Conservation (phyloP, 1,284 basidiomycete genomes). For the Flammula alnicola region DNA sequence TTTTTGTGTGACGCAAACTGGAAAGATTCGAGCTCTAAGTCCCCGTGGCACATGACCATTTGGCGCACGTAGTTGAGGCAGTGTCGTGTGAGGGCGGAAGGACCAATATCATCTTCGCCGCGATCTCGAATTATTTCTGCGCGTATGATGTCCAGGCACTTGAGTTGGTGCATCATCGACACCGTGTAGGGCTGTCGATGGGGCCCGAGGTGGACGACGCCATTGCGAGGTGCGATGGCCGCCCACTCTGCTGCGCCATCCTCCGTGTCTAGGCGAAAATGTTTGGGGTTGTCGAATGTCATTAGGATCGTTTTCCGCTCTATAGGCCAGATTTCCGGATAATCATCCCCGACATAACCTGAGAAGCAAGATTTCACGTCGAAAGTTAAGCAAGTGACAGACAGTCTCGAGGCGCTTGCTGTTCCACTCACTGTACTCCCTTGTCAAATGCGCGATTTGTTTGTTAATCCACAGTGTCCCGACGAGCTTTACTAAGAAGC, state of each 20-base stretch:
- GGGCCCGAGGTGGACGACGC: slow-evolving; percentile 31
- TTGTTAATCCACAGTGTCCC: slow-evolving; percentile 27
- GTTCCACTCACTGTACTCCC: slow-evolving; percentile 24
- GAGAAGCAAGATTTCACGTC: slow-evolving; percentile 5
- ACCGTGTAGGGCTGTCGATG: slow-evolving; percentile 30
- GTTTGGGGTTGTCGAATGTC: slow-evolving; percentile 33
- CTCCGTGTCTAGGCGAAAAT: slow-evolving; percentile 28
- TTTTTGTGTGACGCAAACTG: slow-evolving; percentile 31
- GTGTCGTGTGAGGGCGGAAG: slow-evolving; percentile 26
- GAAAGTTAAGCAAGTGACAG: not conserved
- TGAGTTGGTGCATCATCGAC: slow-evolving; percentile 37
- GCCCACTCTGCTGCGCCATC: slow-evolving; percentile 33
- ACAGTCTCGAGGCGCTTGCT: not conserved
- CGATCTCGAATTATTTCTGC: slow-evolving; percentile 23
- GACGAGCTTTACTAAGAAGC: slow-evolving; percentile 25
- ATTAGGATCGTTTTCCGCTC: slow-evolving; percentile 28
- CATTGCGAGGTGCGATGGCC: slow-evolving; percentile 28
- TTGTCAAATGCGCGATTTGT: slow-evolving; percentile 19
- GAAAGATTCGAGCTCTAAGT: slow-evolving; percentile 33
- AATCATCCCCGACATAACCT: slow-evolving; percentile 32
- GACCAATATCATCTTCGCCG: slow-evolving; percentile 5
- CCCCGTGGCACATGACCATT: slow-evolving; percentile 34
- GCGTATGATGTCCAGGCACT: slow-evolving; percentile 35
- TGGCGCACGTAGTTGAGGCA: slow-evolving; percentile 36
- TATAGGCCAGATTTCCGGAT: slow-evolving; percentile 31